Conservation (phyloP, 208 protist genomes). For the Borovskyia barvae region DNA sequence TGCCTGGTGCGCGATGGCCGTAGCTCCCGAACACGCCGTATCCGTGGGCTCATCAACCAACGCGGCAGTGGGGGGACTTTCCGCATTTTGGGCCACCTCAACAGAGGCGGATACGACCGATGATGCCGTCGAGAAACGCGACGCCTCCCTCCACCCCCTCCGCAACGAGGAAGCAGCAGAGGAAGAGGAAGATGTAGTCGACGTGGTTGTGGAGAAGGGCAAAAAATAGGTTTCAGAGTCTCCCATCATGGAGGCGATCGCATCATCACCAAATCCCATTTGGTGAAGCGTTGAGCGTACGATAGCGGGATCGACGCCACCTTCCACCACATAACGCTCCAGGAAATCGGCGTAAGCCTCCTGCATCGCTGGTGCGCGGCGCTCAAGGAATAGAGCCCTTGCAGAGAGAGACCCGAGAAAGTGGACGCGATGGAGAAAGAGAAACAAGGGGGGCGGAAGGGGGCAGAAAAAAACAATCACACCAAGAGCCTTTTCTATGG, state of each 20-base stretch:
- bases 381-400: neutral
- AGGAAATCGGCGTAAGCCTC: slow-evolving; percentile 64
- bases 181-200: slow-evolving; percentile 2
- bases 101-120: slow-evolving; percentile 6
- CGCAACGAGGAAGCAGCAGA: neutral
- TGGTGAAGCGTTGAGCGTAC: slow-evolving; percentile 46
- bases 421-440: neutral
- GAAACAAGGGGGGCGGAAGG: too few relatives aligned
- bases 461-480: too few relatives aligned
- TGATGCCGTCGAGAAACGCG: neutral
- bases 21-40: neutral
- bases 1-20: neutral
- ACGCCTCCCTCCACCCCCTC: neutral
- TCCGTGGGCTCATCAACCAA: neutral
- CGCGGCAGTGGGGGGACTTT: neutral
- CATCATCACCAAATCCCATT: slow-evolving; percentile 39
- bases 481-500: too few relatives aligned
- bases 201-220: slow-evolving; percentile 4
- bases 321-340: slow-evolving; percentile 15
- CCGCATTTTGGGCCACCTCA: neutral
- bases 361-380: slow-evolving; percentile 44
- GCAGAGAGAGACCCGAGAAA: neutral
- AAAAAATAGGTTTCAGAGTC: slow-evolving; percentile 7
- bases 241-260: slow-evolving; percentile 51
- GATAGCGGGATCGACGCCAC: slow-evolving; percentile 39